Conservation (phyloP, 176 grass and related monocot species). For the Carex cristatella region DNA sequence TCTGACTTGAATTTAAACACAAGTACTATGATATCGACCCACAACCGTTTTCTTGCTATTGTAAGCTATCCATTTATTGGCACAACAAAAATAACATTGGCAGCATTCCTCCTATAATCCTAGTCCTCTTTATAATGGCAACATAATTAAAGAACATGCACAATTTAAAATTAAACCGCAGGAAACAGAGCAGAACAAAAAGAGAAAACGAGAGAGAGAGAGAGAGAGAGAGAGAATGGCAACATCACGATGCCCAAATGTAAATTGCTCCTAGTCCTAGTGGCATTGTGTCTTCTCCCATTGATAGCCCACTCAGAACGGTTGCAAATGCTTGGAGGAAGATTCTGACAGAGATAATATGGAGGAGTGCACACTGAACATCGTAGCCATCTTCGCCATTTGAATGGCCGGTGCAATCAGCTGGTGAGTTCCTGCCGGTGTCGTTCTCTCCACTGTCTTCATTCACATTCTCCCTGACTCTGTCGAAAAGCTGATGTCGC, state of each 20-base stretch:
- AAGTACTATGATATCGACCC: too few species aligned
- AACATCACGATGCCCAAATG: background rate
- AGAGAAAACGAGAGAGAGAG: too few species aligned
- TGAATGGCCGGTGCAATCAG: background rate
- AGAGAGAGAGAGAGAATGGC: background rate
- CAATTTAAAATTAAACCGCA: too few species aligned
- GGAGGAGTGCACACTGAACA: background rate
- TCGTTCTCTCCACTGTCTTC: slow-evolving; percentile 5
- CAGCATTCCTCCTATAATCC: too few species aligned
- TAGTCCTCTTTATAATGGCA: too few species aligned
- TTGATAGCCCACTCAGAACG: background rate
- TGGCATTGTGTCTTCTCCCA: background rate
- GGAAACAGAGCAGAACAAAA: background rate
- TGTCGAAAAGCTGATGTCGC: too few species aligned
- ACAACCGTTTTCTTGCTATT: too few species aligned
- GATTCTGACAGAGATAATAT: background rate
- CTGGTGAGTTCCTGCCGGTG: background rate
- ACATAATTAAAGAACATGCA: too few species aligned
- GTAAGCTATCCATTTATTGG: too few species aligned
- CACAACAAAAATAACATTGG: too few species aligned
- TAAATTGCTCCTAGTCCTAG: background rate
- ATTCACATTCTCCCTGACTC: too few species aligned
- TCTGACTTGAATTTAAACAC: too few species aligned
- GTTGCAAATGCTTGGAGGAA: background rate
- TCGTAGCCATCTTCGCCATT: slow-evolving; percentile 10